Conservation (phyloP, 2,329 filamentous ascomycete species). For the Colletotrichum incanum region DNA sequence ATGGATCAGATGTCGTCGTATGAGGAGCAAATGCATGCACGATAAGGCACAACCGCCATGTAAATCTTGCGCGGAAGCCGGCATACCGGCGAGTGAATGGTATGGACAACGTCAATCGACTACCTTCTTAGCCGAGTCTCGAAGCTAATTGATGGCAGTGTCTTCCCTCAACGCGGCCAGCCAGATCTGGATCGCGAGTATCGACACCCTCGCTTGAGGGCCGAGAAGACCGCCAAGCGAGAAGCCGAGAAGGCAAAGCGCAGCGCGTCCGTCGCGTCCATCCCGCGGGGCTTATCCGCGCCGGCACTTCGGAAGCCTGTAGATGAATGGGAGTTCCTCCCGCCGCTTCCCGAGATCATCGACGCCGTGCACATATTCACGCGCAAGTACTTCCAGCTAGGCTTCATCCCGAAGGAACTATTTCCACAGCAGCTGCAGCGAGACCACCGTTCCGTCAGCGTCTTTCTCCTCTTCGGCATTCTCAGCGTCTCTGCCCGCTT, state of each 20-base stretch:
- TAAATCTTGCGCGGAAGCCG: conserved; percentile 66
- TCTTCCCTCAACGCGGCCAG: conserved; percentile 68
- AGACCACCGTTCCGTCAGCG: conserved; percentile 64
- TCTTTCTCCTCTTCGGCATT: conserved; percentile 70
- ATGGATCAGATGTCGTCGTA: conserved; percentile 65
- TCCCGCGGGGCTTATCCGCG: conserved; percentile 33
- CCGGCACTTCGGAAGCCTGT: conserved; percentile 44
- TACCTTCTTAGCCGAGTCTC: not conserved
- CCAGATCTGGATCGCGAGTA: conserved; percentile 70
- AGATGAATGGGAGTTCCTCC: conserved; percentile 67
- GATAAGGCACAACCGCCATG: conserved; percentile 66
- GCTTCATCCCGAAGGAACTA: conserved; percentile 70
- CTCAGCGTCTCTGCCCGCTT: conserved; percentile 71
- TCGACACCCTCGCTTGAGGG: conserved; percentile 68
- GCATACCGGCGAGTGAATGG: conserved; percentile 66
- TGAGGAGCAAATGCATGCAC: conserved; percentile 71
- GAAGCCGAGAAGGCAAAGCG: conserved; percentile 56
- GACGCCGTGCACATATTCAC: conserved; percentile 70
- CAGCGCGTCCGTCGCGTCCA: conserved; percentile 51
- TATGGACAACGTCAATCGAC: conserved; percentile 47
- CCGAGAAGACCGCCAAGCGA: conserved; percentile 61
- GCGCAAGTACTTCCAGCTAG: conserved; percentile 71
- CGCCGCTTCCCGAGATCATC: conserved; percentile 64
- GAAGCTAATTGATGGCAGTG: conserved; percentile 52
- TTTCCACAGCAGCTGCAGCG: conserved; percentile 65